These are phyloP conservation scores for Phytophthora idaei DNA, from an alignment of 352 stramenopile genomes.

Conservation along the genomic window DNA sequence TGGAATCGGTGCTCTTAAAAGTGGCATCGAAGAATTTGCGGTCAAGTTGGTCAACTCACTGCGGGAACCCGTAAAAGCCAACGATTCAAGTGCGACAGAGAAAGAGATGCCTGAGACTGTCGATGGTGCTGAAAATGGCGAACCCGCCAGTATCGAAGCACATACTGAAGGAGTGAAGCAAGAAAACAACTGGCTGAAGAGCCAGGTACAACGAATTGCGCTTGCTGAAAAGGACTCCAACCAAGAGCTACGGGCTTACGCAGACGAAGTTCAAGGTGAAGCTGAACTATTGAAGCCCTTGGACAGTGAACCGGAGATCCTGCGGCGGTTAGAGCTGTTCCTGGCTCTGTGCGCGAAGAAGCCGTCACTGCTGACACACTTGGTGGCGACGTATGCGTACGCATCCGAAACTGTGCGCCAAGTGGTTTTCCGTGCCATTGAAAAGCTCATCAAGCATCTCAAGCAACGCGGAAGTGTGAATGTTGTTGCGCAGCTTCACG, in stretches of 20 bases:
- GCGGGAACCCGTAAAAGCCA: conserved; percentile 21
- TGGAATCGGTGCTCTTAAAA: conserved; percentile 53
- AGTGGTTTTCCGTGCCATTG: conserved; percentile 75
- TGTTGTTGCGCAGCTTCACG: conserved; percentile 72
- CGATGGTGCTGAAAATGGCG: conserved; percentile 13
- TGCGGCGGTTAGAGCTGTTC: conserved; percentile 74
- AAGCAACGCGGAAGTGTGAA: conserved; percentile 67
- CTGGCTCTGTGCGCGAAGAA: conserved; percentile 83
- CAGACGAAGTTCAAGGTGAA: conserved; percentile 46
- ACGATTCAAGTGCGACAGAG: conserved; percentile 14
- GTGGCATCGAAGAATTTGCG: conserved; percentile 66
- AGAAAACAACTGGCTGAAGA: conserved; percentile 31
- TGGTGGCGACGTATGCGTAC: conserved; percentile 67
- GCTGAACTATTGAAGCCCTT: conserved; percentile 40
- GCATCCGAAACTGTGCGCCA: conserved; percentile 68
- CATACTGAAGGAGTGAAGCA: conserved; percentile 9
- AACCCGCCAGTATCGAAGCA: conserved; percentile 6
- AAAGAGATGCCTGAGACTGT: conserved; percentile 27
- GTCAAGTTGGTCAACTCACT: conserved; percentile 65
- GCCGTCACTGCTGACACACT: conserved; percentile 56
- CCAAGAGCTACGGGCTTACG: conserved; percentile 49
- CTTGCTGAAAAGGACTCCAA: conserved; percentile 31
- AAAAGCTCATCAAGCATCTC: conserved; percentile 88
- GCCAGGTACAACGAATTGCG: conserved; percentile 33
- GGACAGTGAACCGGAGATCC: conserved; percentile 59